Evolutionary conservation across 2,329 filamentous ascomycete species (phyloP), one percentile per base, ranked within the genome.

Genomic region (Claviceps digitariae): DNA sequence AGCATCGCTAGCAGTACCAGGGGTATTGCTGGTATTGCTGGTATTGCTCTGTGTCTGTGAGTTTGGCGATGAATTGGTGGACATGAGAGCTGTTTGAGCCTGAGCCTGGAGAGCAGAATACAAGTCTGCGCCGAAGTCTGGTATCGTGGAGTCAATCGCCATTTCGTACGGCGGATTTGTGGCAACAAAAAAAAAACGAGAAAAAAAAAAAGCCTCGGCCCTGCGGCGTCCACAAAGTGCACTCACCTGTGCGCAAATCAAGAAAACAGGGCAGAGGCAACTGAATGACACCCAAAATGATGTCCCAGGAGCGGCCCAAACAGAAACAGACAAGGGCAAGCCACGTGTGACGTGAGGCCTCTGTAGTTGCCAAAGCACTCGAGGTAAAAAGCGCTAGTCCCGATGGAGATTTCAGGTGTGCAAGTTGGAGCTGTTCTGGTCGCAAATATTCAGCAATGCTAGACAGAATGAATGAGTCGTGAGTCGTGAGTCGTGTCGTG

Each of bases 51-150:
- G 54, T 41, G 44, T 29, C 38, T 53, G 54, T 4, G 54, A 53
- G 21, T 43, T 48, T 4, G 54, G 54, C 15, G 54, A 55, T 40
- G 51, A 55, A 48, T 43, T 38, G 27, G 51, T 43, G 27, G 54
- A 53, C 48, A 55, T 49, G 48, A 47, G 51, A n/a, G 15, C 44
- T 17, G n/a, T n/a, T n/a, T n/a, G 54, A 15, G 27, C n/a, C n/a
- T 21, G 29, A 6, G 25, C 13, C 29, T 55, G 51, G 17, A 51
- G 25, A 10, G 48, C 5, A 17, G 48, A 53, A 36, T 34, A 51
- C 9, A 49, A 13, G 23, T 48, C 48, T 45, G 29, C 48, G 48
- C 53, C 51, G 8, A 38, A 25, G 13, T 50, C 51, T 17, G 51
- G 41, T n/a, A 54, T 51, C 44, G 15, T 47, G 48, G 38, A 25